Evolutionary conservation across 768 basidiomycete species (phyloP), one percentile per base, ranked within the genome.

Genomic region (Mycena epipterygia): DNA sequence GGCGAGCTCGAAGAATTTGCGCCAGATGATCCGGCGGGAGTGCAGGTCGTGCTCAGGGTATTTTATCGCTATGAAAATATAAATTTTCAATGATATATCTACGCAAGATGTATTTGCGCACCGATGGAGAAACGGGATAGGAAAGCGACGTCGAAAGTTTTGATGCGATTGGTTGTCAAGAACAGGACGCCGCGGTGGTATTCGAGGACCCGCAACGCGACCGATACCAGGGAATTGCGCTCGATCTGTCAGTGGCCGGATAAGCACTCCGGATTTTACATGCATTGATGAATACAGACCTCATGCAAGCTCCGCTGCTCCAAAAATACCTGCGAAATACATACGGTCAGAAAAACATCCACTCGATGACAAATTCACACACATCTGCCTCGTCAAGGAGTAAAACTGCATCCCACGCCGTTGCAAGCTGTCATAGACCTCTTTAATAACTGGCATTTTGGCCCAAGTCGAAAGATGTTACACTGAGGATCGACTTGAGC

Each of bases 111-210:
- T n/a, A n/a, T n/a, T n/a, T 12, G 30, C 70, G 17, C 21, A 76
- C 75, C 80, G 60, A 83, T 78, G 59, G 79, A 81, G 68, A 82
- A 79, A 33, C 82, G 78, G 4, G 81, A 81, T 19, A 81, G 75
- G 78, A 83, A 84, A 19, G 83, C 83, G 42, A 78, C 79, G 68
- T 85, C 83, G 70, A 84, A 82, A 0, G 77, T 74, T 29, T 79
- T 75, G 72, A 82, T 71, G 39, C 79, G 74, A 76, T 83, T 84
- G 14, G 82, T 84, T 13, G 83, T 83, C 60, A 84, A 76, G 76
- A 84, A 81, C 33, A 84, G 77, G 44, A 84, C 79, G 30, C 83
- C 83, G 39, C 77, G 75, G 72, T 82, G 81, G 68, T 80, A 81
- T 72, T 82, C 78, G 23, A 83, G 64, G 58, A 79, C 70, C 3